Base-by-base conservation (phyloP, 306 rosid genomes). In the Inga laurina region DNA sequence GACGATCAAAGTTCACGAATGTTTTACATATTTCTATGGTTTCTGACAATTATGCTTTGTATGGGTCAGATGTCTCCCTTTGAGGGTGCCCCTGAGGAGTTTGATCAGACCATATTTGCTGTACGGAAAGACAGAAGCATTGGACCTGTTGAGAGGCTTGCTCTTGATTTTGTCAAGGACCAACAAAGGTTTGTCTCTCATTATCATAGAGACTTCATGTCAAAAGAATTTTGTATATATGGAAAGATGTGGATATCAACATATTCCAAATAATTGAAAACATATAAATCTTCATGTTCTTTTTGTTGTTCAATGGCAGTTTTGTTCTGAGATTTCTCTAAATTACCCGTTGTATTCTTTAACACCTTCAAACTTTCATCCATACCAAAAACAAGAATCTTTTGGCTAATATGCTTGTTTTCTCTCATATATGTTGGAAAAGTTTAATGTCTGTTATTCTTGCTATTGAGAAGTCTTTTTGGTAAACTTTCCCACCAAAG, bases 31-130 rank as follows among this genome's bases (percentile, higher is more conserved):
- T n/a, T 76, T 79, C 61, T 72, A 62, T 45, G 84, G 65, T 77
- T 35, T 54, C 80, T 89, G 75, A 75, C 75, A 77, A 70, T 61
- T 79, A 7, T n/a, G 10, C 80, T 72, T 61, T 85, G 75, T 64
- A 48, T 81, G 79, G 73, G 27, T 69, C 85, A 96, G 99, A 85
- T 94, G 87, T 92, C 98, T 34, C 98, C 97, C 74, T 79, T 49
- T 71, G 97, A 88, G 77, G 99, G 77, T 4, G 97, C 97, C 76
- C 98, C 97, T 5, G 93, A 94, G 89, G 99, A 96, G 86, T 96
- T 96, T 44, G 99, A 96, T 88, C 98, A 92, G 86, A 96, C 98
- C 69, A 89, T 96, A 83, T 96, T 94, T 83, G 76, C 82, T 10
- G 93, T 94, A 44, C 84, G 46, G 73, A 77, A 18, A 35, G 84